Evolutionary conservation across 2,329 filamentous ascomycete species (phyloP), one percentile per base, ranked within the genome.

Genomic region (Neopestalotiopsis sp.): DNA sequence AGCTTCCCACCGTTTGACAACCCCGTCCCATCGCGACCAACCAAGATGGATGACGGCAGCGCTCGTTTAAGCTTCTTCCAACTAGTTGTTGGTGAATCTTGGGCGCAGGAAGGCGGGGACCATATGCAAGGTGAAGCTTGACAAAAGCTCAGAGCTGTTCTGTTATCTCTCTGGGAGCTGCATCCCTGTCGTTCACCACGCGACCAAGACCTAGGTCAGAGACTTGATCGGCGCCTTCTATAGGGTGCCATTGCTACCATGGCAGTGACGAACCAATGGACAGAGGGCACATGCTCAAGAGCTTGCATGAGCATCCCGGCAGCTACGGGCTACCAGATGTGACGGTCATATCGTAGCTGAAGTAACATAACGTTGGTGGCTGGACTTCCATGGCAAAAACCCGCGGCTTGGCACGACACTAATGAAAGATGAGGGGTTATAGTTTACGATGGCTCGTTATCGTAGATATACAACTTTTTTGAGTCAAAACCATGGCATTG

Each of bases 241-340:
- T 59, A 30, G 57, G 57, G n/a, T 58, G 20, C 24, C 20, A 42
- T 10, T n/a, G 14, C 24, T 3, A 6, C 5, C 14, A 30, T 59
- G 14, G 42, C 9, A 56, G 17, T 30, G 66, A 67, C 28, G 30
- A 28, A 12, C 66, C 17, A 56, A 38, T 56, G 14, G 49, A 52
- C 56, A n/a, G n/a, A 49, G 66, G 66, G 66, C 58, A 67, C 65
- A 67, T 60, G 66, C 66, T 52, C 58, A 49, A 49, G 38, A 20
- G 10, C 17, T 10, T 67, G 65, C 57, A 61, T 61, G n/a, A 52
- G 20, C 7, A 52, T 17, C 45, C 45, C n/a, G n/a, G 45, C 45
- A 52, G n/a, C 9, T 9, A 52, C 45, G 45, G 45, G 13, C 13
- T 7, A 17, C 14, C 45, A n/a, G 17, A n/a, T 52, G 45, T 52